A percentile compares a stretch with the other conserved stretches of the same genome.
Evolutionary conservation across 495 filamentous ascomycete genomes (phyloP).

Genomic region (Penicillium taxi): DNA sequence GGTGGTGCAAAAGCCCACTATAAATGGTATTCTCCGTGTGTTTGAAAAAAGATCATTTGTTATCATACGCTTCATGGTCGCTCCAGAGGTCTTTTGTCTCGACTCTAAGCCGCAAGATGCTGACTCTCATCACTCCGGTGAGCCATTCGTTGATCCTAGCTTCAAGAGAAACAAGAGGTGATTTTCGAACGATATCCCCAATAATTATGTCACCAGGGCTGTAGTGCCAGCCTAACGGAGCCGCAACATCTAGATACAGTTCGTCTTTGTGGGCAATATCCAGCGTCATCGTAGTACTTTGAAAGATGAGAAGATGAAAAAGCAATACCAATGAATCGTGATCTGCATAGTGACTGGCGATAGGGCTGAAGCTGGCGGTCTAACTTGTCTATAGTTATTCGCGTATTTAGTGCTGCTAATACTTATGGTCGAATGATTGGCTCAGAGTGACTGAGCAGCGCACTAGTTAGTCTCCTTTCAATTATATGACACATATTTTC

Average conservation of each 20-base stretch:
- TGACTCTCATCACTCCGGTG: conserved; percentile 5
- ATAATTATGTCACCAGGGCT: conserved; percentile 15
- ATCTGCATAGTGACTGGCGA: too few species aligned
- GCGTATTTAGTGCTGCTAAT: too few species aligned
- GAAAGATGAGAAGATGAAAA: too few species aligned
- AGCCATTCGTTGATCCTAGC: conserved; percentile 11
- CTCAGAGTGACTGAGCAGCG: too few species aligned
- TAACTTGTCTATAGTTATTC: too few species aligned
- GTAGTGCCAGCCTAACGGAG: conserved; percentile 10
- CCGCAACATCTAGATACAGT: conserved; percentile 8
- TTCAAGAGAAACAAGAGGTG: conserved; percentile 8
- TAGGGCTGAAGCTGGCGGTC: too few species aligned
- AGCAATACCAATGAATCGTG: too few species aligned
- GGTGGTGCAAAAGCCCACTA: conserved; percentile 4
- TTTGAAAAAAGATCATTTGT: conserved; percentile 1
- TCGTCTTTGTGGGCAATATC: background rate
- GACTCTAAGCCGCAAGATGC: too few species aligned
- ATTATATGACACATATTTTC: too few species aligned
- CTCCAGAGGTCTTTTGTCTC: conserved; percentile 3
- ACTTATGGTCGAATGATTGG: too few species aligned
- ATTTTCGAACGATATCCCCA: conserved; percentile 9
- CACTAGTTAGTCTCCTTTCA: too few species aligned
- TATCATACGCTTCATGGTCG: background rate
- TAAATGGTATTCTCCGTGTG: background rate
- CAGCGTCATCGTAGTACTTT: too few species aligned